Conservation (phyloP, 768 basidiomycete genomes). For the Cantharellus cinnabarinus region DNA sequence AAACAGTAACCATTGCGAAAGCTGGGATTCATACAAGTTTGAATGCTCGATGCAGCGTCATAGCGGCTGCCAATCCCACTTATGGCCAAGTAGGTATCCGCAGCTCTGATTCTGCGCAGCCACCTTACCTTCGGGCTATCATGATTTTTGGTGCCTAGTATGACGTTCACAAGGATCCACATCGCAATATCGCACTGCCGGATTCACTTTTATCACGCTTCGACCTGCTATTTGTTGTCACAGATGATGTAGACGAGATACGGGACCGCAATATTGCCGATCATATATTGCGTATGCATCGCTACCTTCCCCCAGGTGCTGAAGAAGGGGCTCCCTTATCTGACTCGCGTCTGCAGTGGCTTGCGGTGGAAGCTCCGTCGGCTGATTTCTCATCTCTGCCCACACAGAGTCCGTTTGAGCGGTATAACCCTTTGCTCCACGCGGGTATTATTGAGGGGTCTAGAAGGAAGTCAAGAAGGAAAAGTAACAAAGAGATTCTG, state of each 20-base stretch:
- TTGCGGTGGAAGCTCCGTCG: constrained; percentile 68
- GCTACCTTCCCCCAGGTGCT: constrained; percentile 86
- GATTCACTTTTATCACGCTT: constrained; percentile 97
- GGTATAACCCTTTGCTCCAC: constrained; percentile 34
- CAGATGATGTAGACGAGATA: constrained; percentile 91
- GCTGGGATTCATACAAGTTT: constrained; percentile 97
- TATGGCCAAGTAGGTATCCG: constrained; percentile 62
- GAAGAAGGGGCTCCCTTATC: constrained; percentile 73
- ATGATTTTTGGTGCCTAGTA: constrained; percentile 33
- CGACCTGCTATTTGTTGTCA: constrained; percentile 93
- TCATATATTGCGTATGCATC: constrained; percentile 92
- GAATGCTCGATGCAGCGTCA: constrained; percentile 92
- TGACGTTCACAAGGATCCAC: constrained; percentile 98
- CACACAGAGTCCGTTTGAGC: constrained; percentile 40
- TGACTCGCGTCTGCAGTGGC: constrained; percentile 72
- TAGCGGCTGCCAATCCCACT: constrained; percentile 96
- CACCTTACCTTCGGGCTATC: background rate
- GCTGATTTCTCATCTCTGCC: constrained; percentile 19
- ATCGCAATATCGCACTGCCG: constrained; percentile 94
- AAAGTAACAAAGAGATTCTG: constrained; percentile 55
- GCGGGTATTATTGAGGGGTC: constrained; percentile 46
- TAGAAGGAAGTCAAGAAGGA: constrained; percentile 27
- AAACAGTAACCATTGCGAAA: constrained; percentile 98
- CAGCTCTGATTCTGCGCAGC: too few relatives aligned
- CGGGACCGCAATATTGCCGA: constrained; percentile 90